Evolutionary conservation across 2,329 filamentous ascomycete species (phyloP).

Genomic region (Hypoxylon sp.): DNA sequence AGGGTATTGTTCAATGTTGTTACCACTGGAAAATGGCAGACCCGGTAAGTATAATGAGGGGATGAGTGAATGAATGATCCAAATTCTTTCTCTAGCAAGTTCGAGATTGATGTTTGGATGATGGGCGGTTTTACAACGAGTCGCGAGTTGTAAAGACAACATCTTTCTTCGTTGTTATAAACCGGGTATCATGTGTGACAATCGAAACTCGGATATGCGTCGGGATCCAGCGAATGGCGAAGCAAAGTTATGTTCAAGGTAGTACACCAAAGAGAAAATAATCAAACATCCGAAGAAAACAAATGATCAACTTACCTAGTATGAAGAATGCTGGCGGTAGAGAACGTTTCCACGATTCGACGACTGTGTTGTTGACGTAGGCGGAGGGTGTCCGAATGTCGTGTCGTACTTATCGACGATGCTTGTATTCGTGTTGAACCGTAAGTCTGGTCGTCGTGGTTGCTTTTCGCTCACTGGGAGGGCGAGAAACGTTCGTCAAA

Average conservation of each 20-base stretch:
- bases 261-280: neutral
- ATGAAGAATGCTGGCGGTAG: conserved; percentile 23
- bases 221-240: conserved; percentile 12
- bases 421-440: conserved; percentile 34
- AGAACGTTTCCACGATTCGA: conserved; percentile 19
- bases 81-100: neutral
- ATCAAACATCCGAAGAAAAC: neutral
- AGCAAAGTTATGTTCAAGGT: conserved; percentile 6
- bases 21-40: neutral
- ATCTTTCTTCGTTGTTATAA: neutral
- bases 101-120: neutral
- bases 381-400: conserved; percentile 23
- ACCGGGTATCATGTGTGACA: conserved; percentile 7
- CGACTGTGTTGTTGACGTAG: conserved; percentile 27
- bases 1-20: neutral
- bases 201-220: conserved; percentile 27
- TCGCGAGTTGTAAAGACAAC: neutral
- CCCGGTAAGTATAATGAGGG: neutral
- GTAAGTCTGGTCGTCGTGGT: conserved; percentile 26
- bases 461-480: conserved; percentile 27
- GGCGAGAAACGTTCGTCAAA: conserved; percentile 13
- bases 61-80: neutral
- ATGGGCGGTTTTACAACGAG: neutral
- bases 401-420: conserved; percentile 28
- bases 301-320: conserved; percentile 26